Conservation (phyloP, 176 grass and related monocot genomes). For the Cenchrus fungigraminus region DNA sequence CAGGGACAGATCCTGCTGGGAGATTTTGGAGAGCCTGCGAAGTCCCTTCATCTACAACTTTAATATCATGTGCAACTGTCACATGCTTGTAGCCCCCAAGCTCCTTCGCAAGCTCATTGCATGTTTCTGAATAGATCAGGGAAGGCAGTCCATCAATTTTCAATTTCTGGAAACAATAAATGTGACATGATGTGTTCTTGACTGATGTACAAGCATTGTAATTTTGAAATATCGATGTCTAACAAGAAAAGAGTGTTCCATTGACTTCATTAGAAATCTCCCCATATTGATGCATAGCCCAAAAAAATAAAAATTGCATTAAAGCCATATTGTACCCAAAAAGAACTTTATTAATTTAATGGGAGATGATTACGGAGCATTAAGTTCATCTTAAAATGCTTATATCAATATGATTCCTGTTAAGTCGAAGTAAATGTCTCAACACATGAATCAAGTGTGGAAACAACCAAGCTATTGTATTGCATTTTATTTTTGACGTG, state of each 20-base stretch:
- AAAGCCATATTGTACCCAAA: background rate
- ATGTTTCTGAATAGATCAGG: constrained; percentile 58
- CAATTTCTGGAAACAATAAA: constrained; percentile 23
- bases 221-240: background rate
- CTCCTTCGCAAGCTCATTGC: constrained; percentile 81
- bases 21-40: constrained; percentile 63
- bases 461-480: background rate
- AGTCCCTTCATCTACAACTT: constrained; percentile 68
- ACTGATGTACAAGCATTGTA: background rate
- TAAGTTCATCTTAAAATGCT: background rate
- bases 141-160: constrained; percentile 6
- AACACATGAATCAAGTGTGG: background rate
- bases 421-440: background rate
- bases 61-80: constrained; percentile 64
- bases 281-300: background rate
- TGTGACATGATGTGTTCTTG: background rate
- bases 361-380: background rate
- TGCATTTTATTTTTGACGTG: background rate
- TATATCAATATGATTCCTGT: background rate
- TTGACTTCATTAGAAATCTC: background rate
- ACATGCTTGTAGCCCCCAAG: constrained; percentile 89
- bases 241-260: background rate
- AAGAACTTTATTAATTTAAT: background rate
- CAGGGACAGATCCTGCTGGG: constrained; percentile 60
- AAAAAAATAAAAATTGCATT: background rate